Conservation (phyloP, 2,329 filamentous ascomycete species). For the Cladophialophora bantiana region DNA sequence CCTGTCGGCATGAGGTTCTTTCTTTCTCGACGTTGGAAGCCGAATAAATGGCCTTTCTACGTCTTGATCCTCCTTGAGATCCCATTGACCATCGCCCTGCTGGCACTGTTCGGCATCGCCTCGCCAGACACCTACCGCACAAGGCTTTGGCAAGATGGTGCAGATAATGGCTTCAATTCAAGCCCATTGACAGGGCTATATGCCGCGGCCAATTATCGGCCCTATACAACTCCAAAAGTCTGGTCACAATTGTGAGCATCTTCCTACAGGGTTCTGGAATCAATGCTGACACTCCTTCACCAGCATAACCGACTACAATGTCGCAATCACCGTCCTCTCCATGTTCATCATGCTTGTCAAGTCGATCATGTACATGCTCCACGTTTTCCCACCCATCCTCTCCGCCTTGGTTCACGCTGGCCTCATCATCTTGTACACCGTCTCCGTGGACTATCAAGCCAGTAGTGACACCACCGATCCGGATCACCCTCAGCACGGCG, state of each 20-base stretch:
- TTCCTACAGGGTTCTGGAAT: neutral
- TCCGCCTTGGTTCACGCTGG: slow-evolving; percentile 60
- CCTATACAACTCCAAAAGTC: slow-evolving; percentile 61
- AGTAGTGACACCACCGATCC: slow-evolving; percentile 66
- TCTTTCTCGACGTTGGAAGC: slow-evolving; percentile 63
- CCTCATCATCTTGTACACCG: slow-evolving; percentile 62
- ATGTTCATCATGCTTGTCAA: slow-evolving; percentile 68
- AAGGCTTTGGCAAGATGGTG: slow-evolving; percentile 68
- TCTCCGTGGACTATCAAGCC: slow-evolving; percentile 63
- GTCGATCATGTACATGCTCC: slow-evolving; percentile 61
- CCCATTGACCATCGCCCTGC: slow-evolving; percentile 62
- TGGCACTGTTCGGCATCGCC: slow-evolving; percentile 68
- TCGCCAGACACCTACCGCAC: slow-evolving; percentile 67
- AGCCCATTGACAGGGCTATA: slow-evolving; percentile 64
- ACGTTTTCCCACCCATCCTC: slow-evolving; percentile 64
- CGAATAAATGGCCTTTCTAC: slow-evolving; percentile 56
- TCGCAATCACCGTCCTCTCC: slow-evolving; percentile 66
- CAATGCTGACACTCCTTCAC: neutral
- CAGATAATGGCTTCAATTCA: slow-evolving; percentile 68
- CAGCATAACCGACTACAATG: slow-evolving; percentile 67
- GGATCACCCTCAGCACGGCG: slow-evolving; percentile 59
- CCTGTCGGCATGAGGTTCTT: slow-evolving; percentile 44
- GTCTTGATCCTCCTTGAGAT: slow-evolving; percentile 63
- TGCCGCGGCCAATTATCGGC: slow-evolving; percentile 64
- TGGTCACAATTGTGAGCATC: slow-evolving; percentile 66